Percentiles rank a stretch among this genome's conserved stretches.
Conservation (phyloP, 495 filamentous ascomycete species). For the Xylaria scruposa region DNA sequence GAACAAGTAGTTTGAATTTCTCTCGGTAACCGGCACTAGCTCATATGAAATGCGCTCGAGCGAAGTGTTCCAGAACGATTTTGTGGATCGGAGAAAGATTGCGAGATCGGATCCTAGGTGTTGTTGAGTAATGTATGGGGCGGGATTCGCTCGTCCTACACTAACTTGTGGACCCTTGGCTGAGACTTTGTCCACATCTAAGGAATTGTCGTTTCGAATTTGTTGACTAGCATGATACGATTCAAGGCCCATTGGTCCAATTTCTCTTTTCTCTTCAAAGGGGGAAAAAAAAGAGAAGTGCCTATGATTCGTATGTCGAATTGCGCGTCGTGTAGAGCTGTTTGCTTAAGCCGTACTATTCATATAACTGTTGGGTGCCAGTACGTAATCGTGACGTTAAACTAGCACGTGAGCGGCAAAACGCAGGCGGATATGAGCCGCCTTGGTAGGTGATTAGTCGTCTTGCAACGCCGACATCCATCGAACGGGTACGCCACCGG, state of each 20-base stretch:
- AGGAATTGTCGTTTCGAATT: not conserved
- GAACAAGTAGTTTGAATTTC: not conserved
- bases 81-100: conserved; percentile 3
- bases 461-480: conserved; percentile 51
- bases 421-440: not conserved
- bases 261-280: not conserved
- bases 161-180: not conserved
- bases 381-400: conserved; percentile 19
- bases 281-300: not conserved
- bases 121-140: conserved; percentile 10
- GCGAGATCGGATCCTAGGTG: conserved; percentile 14
- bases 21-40: not conserved
- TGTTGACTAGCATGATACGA: not conserved
- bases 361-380: not conserved
- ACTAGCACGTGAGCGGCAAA: not conserved
- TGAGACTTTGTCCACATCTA: not conserved
- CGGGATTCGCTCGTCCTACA: conserved; percentile 2
- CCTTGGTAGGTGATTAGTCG: not conserved
- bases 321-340: not conserved
- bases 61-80: conserved; percentile 7
- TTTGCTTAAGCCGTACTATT: not conserved
- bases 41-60: not conserved
- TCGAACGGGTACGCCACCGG: conserved; percentile 58
- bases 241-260: not conserved
- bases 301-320: not conserved